Base-by-base conservation (phyloP, 2,329 filamentous ascomycete genomes). In the Huntiella bhutanensis region DNA sequence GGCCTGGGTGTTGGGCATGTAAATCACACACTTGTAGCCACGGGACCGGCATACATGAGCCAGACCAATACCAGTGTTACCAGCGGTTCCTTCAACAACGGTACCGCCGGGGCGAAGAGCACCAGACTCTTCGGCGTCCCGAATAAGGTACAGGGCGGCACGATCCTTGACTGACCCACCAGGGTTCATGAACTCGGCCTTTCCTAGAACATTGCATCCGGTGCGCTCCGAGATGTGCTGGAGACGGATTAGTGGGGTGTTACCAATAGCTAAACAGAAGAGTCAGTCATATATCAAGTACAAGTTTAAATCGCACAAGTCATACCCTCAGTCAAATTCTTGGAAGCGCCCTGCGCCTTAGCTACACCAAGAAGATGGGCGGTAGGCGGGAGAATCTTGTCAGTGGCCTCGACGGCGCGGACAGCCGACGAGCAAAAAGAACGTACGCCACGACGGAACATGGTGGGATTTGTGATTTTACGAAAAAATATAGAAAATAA, bases 1-100 rank as follows among this genome's bases (percentile, higher is more conserved):
- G 15, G 87, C 93, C 66, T 96, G 91, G 42, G 88, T 96, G 69
- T 98, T 82, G 56, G 91, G 91, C 91, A 98, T 96, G 75, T 96
- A 98, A 60, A 98, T 98, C 59, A 96, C 87, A 43, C 94, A 77
- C 60, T 81, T 81, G 71, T 98, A 96, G 36, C 88, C 91, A 56
- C 80, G 81, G 34, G 80, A 83, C 51, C 88, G 77, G 66, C 91
- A 96, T 48, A 98, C 91, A 65, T 96, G 91, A 15, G 91, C 91
- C 38, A 98, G 80, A 1, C 91, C 91, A 61, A 98, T 98, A 53
- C 91, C 91, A 28, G 91, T 98, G 69, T 96, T 98, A 45, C 91
- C 91, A 1, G 91, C 91, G 4, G 91, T 98, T 51, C 91, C 91
- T 65, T 98, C 91, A 49, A 98, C 82, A 10, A 98, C 87, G 15